A percentile compares a stretch with the other conserved stretches of the same genome.
Evolutionary conservation across 2,329 filamentous ascomycete genomes (phyloP).

Genomic region (Knoxdaviesia proteae): DNA sequence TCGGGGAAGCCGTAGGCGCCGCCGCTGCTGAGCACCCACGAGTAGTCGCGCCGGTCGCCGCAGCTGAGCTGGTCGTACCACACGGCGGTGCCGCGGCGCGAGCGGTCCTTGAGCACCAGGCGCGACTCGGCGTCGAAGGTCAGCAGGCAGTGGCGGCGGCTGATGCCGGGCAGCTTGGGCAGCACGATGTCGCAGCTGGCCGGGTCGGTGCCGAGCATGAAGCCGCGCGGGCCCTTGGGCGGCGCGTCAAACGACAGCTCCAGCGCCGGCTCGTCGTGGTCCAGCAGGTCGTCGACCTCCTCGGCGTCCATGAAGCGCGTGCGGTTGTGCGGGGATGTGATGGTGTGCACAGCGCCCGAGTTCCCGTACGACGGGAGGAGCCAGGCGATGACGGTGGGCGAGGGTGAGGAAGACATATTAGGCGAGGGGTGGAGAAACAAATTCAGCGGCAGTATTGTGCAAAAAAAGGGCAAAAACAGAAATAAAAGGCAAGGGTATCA

Average conservation of each 20-base stretch:
- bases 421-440: no score
- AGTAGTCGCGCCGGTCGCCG: slow-evolving; percentile 15
- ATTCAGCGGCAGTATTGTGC: no score
- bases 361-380: slow-evolving; percentile 16
- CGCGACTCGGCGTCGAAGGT: slow-evolving; percentile 17
- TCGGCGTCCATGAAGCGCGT: slow-evolving; percentile 7
- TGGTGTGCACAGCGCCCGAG: slow-evolving; percentile 12
- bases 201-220: slow-evolving; percentile 18
- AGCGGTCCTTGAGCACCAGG: slow-evolving; percentile 18
- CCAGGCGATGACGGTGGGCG: slow-evolving; percentile 16
- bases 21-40: slow-evolving; percentile 16
- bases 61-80: slow-evolving; percentile 20
- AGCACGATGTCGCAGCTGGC: slow-evolving; percentile 16
- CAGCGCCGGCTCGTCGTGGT: slow-evolving; percentile 8
- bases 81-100: slow-evolving; percentile 16
- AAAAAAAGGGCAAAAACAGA: no score
- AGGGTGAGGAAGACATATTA: no score
- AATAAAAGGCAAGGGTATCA: no score
- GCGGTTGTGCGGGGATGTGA: slow-evolving; percentile 13
- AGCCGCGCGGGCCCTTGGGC: slow-evolving; percentile 15
- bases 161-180: slow-evolving; percentile 13
- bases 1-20: slow-evolving; percentile 13
- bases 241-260: slow-evolving; percentile 15
- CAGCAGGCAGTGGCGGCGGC: slow-evolving; percentile 16
- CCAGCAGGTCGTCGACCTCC: no score